Percentiles rank a stretch among this genome's conserved stretches.
phyloP scores from a whole-genome alignment of 2,329 filamentous ascomycete species.

The Orbilia brochopaga region DNA sequence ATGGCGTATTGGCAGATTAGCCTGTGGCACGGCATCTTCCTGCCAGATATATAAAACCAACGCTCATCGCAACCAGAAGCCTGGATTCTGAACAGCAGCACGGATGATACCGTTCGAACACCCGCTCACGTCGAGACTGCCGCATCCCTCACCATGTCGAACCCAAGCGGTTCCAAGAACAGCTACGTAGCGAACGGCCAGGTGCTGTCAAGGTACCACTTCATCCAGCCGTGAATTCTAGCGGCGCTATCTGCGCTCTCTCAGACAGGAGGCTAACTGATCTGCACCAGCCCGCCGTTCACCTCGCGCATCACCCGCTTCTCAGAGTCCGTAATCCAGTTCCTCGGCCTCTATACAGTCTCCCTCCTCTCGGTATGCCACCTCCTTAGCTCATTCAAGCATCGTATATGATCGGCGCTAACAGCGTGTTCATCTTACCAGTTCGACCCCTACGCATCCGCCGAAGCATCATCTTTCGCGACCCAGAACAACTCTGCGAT shows the following conservation, averaged over 20 bases:
- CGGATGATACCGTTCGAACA: not conserved
- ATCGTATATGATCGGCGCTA: conserved; percentile 11
- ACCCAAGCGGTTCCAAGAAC: too few species aligned
- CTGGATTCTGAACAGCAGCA: too few species aligned
- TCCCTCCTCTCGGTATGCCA: conserved; percentile 41
- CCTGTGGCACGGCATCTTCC: not conserved
- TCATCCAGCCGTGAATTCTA: too few species aligned
- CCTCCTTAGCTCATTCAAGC: not conserved
- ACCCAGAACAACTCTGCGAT: conserved; percentile 43
- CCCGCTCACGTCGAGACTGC: too few species aligned
- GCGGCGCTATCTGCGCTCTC: too few species aligned
- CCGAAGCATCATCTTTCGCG: conserved; percentile 44
- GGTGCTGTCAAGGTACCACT: too few species aligned
- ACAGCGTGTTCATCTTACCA: conserved; percentile 2
- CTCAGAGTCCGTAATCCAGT: conserved; percentile 44
- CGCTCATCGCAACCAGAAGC: conserved; percentile 5
- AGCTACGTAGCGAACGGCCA: too few species aligned
- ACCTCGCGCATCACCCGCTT: conserved; percentile 37
- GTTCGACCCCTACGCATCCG: conserved; percentile 43
- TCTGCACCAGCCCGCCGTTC: conserved; percentile 36
- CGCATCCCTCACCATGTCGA: too few species aligned
- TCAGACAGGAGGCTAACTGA: not conserved
- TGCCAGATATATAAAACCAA: conserved; percentile 34
- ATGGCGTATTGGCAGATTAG: not conserved
- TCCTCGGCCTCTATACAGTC: conserved; percentile 43